Conservation (phyloP, 2,329 filamentous ascomycete species). For the Diaporthe longicolla region DNA sequence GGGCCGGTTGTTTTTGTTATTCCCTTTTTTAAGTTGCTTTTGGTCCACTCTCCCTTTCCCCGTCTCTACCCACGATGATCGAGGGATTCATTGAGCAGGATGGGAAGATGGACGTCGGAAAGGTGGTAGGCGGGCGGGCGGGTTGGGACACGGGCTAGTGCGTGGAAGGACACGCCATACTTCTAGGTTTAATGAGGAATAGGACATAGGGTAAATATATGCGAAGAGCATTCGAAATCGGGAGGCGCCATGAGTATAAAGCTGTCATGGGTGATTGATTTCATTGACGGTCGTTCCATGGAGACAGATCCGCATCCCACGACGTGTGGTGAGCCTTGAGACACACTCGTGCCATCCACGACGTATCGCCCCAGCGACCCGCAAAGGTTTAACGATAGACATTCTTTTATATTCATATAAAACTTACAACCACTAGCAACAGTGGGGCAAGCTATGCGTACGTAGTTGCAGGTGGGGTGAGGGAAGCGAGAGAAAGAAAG, state of each 20-base stretch:
- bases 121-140: neutral
- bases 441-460: neutral
- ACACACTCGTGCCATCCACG: neutral
- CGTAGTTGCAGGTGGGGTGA: neutral
- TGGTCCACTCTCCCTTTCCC: neutral
- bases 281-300: neutral
- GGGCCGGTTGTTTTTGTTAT: conserved; percentile 19
- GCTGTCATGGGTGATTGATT: neutral
- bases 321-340: neutral
- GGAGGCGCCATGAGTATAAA: neutral
- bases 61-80: neutral
- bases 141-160: neutral
- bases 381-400: neutral
- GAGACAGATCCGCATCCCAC: neutral
- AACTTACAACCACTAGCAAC: neutral
- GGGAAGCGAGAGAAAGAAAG: neutral
- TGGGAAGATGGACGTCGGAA: neutral
- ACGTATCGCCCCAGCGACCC: neutral
- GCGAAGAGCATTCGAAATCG: neutral
- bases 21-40: neutral
- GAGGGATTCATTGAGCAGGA: neutral
- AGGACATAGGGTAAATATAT: neutral
- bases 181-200: conserved; percentile 21
- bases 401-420: conserved; percentile 13
- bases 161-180: neutral